These are phyloP conservation scores for Cystobasidium tubakii DNA, from an alignment of 768 basidiomycete genomes.

Conservation along the genomic window DNA sequence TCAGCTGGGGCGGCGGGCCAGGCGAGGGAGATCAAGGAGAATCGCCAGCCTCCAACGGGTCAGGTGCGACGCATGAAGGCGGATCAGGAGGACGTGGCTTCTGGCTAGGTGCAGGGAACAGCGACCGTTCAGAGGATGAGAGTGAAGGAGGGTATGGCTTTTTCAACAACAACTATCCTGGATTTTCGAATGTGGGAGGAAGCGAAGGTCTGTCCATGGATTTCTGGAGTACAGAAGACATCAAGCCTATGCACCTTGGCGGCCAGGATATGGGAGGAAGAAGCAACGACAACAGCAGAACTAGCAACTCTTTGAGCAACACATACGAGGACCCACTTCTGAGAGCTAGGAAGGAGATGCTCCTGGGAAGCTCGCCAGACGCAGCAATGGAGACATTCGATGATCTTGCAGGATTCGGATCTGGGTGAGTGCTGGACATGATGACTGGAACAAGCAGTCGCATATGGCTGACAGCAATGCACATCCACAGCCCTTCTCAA, in stretches of 20 bases:
- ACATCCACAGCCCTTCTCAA: neutral
- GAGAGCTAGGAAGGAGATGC: neutral
- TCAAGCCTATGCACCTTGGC: conserved; percentile 7
- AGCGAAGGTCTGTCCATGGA: conserved; percentile 1
- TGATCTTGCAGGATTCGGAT: neutral
- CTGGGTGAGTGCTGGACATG: neutral
- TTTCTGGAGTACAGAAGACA: conserved; percentile 26
- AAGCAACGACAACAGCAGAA: neutral
- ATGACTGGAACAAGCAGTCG: neutral
- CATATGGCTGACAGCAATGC: neutral
- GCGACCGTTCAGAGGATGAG: neutral
- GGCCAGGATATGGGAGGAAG: neutral
- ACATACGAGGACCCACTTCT: neutral
- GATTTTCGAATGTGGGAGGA: neutral
- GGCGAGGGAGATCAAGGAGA: conserved; percentile 16
- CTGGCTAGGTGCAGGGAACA: neutral
- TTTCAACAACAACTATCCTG: neutral
- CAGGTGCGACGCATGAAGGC: neutral
- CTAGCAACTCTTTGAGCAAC: neutral
- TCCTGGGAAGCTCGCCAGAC: conserved; percentile 10
- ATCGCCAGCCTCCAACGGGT: conserved; percentile 12
- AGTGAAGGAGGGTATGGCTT: neutral
- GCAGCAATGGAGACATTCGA: conserved; percentile 15
- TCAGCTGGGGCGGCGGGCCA: neutral
- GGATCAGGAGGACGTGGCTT: conserved; percentile 8